phyloP scores from a whole-genome alignment of 345 rosid species.

The Populus nigra region DNA sequence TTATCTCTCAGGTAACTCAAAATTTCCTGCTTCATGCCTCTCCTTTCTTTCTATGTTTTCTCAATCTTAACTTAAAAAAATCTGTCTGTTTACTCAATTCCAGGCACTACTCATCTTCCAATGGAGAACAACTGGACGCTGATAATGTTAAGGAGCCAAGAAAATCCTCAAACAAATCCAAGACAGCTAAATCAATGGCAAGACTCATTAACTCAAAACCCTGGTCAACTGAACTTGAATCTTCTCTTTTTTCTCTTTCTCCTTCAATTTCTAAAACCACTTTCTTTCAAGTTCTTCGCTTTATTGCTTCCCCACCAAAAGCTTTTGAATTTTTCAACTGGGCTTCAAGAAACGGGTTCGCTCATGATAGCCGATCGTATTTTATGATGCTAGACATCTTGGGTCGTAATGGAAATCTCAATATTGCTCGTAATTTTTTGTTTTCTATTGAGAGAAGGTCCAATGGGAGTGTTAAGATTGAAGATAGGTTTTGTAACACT shows the following conservation, averaged over 20 bases:
- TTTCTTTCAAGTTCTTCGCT: conserved; percentile 55
- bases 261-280: conserved; percentile 52
- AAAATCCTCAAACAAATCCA: conserved; percentile 38
- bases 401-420: conserved; percentile 59
- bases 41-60: neutral
- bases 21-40: neutral
- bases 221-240: conserved; percentile 62
- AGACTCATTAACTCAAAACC: conserved; percentile 43
- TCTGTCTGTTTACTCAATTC: neutral
- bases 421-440: conserved; percentile 67
- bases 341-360: conserved; percentile 44
- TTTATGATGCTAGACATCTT: conserved; percentile 66
- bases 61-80: neutral
- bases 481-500: conserved; percentile 70
- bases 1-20: conserved; percentile 6
- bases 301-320: conserved; percentile 46
- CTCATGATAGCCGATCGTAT: conserved; percentile 51
- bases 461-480: conserved; percentile 48
- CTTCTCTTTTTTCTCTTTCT: conserved; percentile 49
- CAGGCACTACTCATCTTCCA: conserved; percentile 5
- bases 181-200: conserved; percentile 51
- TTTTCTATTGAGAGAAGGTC: conserved; percentile 64
- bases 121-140: neutral
- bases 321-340: conserved; percentile 69
- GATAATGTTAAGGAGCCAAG: conserved; percentile 4